Conservation (phyloP, 2,329 filamentous ascomycete species). For the Monosporascus sp. region DNA sequence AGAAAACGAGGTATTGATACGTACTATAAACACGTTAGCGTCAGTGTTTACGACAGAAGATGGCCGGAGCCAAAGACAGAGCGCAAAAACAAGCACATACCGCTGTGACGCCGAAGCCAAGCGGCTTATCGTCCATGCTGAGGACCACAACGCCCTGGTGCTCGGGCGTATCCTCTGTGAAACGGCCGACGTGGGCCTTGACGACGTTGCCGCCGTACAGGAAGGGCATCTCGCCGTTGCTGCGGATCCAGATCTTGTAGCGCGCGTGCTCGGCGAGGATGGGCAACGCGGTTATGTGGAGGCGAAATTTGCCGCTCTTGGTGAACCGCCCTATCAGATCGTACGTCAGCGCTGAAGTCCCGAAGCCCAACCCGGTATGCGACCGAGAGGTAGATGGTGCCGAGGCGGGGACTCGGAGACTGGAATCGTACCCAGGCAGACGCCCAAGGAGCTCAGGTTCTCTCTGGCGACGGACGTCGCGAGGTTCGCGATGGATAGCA, state of each 20-base stretch:
- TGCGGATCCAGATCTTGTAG: slow-evolving; percentile 96
- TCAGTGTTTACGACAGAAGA: slow-evolving; percentile 1
- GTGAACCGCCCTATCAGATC: slow-evolving; percentile 75
- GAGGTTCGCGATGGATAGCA: slow-evolving; percentile 83
- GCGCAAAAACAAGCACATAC: slow-evolving; percentile 10
- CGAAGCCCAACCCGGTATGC: no score
- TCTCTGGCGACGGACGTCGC: slow-evolving; percentile 80
- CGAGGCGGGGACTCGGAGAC: not conserved
- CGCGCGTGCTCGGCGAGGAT: slow-evolving; percentile 84
- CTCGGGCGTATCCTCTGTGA: slow-evolving; percentile 69
- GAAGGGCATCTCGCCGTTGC: slow-evolving; percentile 96
- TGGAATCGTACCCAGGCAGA: slow-evolving; percentile 59
- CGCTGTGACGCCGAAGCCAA: slow-evolving; percentile 89
- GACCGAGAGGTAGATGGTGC: not conserved
- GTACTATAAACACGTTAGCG: not conserved
- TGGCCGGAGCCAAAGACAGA: not conserved
- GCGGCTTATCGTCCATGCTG: slow-evolving; percentile 87
- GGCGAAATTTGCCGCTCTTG: slow-evolving; percentile 90
- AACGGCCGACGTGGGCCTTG: slow-evolving; percentile 57
- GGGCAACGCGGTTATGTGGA: slow-evolving; percentile 84
- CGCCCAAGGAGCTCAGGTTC: slow-evolving; percentile 80
- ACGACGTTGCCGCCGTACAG: slow-evolving; percentile 77
- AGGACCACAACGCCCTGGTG: slow-evolving; percentile 88
- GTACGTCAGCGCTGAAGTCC: no score
- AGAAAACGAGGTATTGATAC: not conserved